Conservation (phyloP, 139 green algal genomes). For the Chlorella vulgaris region DNA sequence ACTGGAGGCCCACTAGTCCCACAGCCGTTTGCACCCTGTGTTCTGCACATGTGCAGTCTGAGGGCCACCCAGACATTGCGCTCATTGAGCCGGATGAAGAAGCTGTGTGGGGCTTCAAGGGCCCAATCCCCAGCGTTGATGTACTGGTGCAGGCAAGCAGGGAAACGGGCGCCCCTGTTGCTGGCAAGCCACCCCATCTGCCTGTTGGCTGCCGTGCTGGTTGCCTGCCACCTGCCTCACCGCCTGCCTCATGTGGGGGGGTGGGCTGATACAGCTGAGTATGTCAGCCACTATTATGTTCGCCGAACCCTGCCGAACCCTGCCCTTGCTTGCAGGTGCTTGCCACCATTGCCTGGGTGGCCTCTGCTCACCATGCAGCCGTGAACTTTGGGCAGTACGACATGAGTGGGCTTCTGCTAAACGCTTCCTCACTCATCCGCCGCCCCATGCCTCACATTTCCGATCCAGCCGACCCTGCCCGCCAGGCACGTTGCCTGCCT, state of each 20-base stretch:
- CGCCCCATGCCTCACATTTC: not conserved
- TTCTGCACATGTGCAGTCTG: not conserved
- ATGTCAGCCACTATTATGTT: too few relatives aligned
- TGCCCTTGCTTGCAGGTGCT: constrained; percentile 18
- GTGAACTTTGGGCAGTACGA: constrained; percentile 56
- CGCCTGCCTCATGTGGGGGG: too few relatives aligned
- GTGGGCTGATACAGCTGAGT: too few relatives aligned
- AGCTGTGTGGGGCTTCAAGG: constrained; percentile 36
- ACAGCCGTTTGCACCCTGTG: not conserved
- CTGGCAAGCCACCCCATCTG: too few relatives aligned
- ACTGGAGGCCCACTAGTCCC: too few relatives aligned
- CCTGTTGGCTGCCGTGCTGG: too few relatives aligned
- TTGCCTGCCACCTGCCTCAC: too few relatives aligned
- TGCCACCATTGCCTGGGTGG: constrained; percentile 50
- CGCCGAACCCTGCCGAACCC: too few relatives aligned
- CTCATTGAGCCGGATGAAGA: constrained; percentile 11
- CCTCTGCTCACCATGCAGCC: constrained; percentile 53
- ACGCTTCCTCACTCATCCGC: not conserved
- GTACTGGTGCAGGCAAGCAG: constrained; percentile 30
- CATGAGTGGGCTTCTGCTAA: constrained; percentile 5
- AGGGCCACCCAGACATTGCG: constrained; percentile 39
- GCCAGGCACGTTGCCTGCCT: not conserved
- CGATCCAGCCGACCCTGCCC: not conserved
- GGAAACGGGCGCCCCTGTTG: too few relatives aligned
- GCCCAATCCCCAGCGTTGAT: constrained; percentile 26